Conservation (phyloP, 1,139 yeast genomes). For the Lodderomyces parapsilosis region DNA sequence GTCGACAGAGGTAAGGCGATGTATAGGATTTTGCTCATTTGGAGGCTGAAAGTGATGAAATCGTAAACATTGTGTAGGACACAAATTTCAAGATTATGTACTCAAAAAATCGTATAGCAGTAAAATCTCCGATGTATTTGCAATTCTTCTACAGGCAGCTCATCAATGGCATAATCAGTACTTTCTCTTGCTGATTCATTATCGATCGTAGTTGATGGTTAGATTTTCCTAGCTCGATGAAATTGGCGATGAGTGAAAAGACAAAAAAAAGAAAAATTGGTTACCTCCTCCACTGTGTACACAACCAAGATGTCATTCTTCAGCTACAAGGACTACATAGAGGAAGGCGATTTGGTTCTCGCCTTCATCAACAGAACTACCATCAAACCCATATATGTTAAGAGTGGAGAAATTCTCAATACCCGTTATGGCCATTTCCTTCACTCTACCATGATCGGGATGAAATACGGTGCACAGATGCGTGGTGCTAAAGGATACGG, state of each 20-base stretch:
- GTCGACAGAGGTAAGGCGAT: no score
- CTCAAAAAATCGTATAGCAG: no score
- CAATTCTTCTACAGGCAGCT: no score
- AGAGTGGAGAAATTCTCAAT: slow-evolving; percentile 60
- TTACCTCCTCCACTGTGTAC: no score
- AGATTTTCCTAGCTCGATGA: neutral
- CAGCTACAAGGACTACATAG: slow-evolving; percentile 55
- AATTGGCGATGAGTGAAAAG: slow-evolving; percentile 1
- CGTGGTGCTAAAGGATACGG: slow-evolving; percentile 79
- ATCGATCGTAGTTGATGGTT: neutral
- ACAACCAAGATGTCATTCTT: slow-evolving; percentile 40
- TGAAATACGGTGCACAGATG: slow-evolving; percentile 82
- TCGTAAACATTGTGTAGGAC: no score
- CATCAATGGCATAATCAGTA: no score
- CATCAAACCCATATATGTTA: slow-evolving; percentile 71
- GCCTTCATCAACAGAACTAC: slow-evolving; percentile 82
- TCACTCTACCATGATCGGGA: slow-evolving; percentile 80
- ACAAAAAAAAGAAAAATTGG: neutral
- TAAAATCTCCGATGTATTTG: no score
- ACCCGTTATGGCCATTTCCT: slow-evolving; percentile 89
- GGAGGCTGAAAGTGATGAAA: no score
- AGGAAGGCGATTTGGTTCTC: slow-evolving; percentile 82
- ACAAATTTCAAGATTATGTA: no score
- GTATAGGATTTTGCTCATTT: no score
- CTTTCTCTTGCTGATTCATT: no score